A percentile compares a stretch with the other conserved stretches of the same genome.
Conservation (phyloP, 1,284 basidiomycete species). For the Moniliella sp. region DNA sequence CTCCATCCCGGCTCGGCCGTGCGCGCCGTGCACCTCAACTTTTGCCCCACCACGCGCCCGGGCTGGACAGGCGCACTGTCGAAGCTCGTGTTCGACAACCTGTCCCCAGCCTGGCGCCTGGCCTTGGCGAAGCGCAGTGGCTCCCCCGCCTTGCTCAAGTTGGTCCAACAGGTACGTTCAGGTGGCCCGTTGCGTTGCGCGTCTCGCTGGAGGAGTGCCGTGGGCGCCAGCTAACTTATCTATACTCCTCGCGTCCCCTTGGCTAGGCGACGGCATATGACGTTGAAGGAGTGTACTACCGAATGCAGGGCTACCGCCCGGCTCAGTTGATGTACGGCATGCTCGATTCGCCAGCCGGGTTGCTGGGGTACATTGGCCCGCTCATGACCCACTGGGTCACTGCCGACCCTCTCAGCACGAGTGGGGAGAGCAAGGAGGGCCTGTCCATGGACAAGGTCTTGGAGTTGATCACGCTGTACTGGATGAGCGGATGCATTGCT, state of each 20-base stretch:
- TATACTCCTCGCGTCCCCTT: no score
- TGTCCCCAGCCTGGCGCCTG: conserved; percentile 4
- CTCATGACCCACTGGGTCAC: conserved; percentile 1
- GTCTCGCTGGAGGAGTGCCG: no score
- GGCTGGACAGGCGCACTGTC: conserved; percentile 9
- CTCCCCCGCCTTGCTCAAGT: no score
- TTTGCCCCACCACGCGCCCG: conserved; percentile 12
- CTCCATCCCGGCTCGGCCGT: not conserved
- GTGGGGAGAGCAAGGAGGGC: not conserved
- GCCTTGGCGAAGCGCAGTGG: no score
- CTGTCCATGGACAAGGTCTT: conserved; percentile 5
- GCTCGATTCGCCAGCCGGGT: conserved; percentile 13
- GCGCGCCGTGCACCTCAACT: conserved; percentile 22
- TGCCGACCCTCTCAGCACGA: not conserved
- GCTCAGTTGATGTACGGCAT: conserved; percentile 11
- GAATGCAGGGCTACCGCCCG: conserved; percentile 9
- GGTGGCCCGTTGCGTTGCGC: no score
- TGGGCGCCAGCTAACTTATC: no score
- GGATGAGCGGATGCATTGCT: conserved; percentile 7
- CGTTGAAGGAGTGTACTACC: no score
- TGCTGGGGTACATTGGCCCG: conserved; percentile 15
- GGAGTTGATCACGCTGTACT: conserved; percentile 4
- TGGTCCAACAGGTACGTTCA: no score
- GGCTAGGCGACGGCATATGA: no score
- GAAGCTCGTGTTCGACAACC: conserved; percentile 1